Evolutionary conservation across 1,284 basidiomycete species (phyloP).

Genomic region (Cutaneotrichosporon mucoides): DNA sequence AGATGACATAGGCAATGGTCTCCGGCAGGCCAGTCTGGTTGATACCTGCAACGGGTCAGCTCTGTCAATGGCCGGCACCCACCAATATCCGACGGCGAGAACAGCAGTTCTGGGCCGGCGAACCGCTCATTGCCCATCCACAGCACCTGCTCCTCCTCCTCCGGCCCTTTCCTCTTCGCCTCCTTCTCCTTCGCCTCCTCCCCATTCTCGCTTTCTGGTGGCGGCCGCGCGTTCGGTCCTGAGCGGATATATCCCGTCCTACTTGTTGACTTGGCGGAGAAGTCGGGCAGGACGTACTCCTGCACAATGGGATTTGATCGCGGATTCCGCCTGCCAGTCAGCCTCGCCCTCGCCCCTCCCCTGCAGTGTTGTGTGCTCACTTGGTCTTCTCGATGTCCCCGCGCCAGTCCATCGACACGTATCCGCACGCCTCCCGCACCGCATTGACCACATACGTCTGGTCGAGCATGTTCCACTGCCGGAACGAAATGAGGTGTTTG

Average conservation of each 20-base stretch:
- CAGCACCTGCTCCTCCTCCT: slow-evolving; percentile 68
- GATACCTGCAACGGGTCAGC: slow-evolving; percentile 54
- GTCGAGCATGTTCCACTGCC: slow-evolving; percentile 98
- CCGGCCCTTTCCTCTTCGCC: slow-evolving; percentile 7
- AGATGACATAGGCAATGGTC: slow-evolving; percentile 70
- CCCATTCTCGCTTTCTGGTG: neutral
- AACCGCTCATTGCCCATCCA: slow-evolving; percentile 87
- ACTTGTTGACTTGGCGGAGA: slow-evolving; percentile 59
- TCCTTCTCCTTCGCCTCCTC: neutral
- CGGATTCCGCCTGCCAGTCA: slow-evolving; percentile 25
- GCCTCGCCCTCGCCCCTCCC: too few species aligned
- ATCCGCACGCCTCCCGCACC: slow-evolving; percentile 82
- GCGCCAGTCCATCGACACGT: slow-evolving; percentile 70
- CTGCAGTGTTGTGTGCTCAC: slow-evolving; percentile 52
- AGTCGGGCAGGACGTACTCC: slow-evolving; percentile 86
- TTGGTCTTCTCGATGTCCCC: slow-evolving; percentile 72
- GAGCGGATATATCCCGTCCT: slow-evolving; percentile 60
- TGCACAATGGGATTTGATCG: slow-evolving; percentile 64
- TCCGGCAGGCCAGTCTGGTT: slow-evolving; percentile 73
- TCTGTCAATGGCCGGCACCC: slow-evolving; percentile 3
- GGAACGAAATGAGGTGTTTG: slow-evolving; percentile 86
- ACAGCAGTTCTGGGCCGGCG: slow-evolving; percentile 80
- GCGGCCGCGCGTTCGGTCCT: slow-evolving; percentile 36
- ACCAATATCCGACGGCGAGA: slow-evolving; percentile 85
- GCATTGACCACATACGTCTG: slow-evolving; percentile 84